Percentiles rank a stretch among this genome's conserved stretches.
These are phyloP conservation scores for Chaetomium strumarium DNA, from an alignment of 2,329 filamentous ascomycete genomes.

Conservation along the genomic window DNA sequence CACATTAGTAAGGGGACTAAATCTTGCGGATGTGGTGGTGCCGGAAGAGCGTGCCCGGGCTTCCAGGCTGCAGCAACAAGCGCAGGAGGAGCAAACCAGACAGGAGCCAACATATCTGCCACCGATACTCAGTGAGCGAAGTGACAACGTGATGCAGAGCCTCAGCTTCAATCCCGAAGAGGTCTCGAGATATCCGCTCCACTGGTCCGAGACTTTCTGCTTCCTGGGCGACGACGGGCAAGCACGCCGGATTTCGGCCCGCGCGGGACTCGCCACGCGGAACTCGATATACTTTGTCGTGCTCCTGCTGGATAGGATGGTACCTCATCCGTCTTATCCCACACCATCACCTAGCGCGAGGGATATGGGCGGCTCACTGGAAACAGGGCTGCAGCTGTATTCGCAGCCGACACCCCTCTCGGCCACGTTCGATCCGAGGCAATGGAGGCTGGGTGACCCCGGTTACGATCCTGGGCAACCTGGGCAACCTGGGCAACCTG, in stretches of 20 bases:
- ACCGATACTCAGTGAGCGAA: conserved; percentile 53
- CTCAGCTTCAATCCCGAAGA: conserved; percentile 51
- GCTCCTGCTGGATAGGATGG: conserved; percentile 39
- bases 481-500: conserved; percentile 18
- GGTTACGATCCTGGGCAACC: conserved; percentile 25
- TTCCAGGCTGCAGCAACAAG: conserved; percentile 41
- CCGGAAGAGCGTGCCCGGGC: conserved; percentile 46
- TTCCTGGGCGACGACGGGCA: conserved; percentile 50
- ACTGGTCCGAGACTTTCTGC: conserved; percentile 49
- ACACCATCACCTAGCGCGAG: conserved; percentile 41
- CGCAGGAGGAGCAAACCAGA: conserved; percentile 52
- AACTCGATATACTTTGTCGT: conserved; percentile 59
- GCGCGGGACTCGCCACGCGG: conserved; percentile 53
- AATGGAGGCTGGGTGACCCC: conserved; percentile 34
- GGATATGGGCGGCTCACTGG: conserved; percentile 40
- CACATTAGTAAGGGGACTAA: conserved; percentile 41
- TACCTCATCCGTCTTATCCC: conserved; percentile 36
- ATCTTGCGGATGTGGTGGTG: conserved; percentile 49
- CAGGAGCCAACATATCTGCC: conserved; percentile 59
- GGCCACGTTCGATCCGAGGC: conserved; percentile 42
- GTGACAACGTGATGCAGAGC: conserved; percentile 49
- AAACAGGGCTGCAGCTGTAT: conserved; percentile 33
- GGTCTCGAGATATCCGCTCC: conserved; percentile 45
- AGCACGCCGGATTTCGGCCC: conserved; percentile 43
- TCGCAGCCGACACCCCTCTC: conserved; percentile 42